Base-by-base conservation (phyloP, 2,329 filamentous ascomycete species). In the Ascochyta rabiei region DNA sequence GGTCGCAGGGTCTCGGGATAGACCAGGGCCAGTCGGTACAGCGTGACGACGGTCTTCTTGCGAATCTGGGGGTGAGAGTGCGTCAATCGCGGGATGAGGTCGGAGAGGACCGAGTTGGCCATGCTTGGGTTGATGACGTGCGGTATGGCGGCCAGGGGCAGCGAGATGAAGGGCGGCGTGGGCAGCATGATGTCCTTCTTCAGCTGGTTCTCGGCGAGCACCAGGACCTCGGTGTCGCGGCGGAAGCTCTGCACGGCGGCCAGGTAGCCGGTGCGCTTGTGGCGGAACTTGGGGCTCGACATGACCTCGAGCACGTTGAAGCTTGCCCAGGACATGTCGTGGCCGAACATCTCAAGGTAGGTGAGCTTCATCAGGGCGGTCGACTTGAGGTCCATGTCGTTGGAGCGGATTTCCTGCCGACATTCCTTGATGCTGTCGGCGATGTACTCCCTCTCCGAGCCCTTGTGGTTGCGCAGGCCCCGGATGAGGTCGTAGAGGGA, bases 261-360 rank as follows among this genome's bases (percentile, higher is more conserved):
- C 18, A 99, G 82, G 75, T 99, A 99, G 53, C 93, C 95, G 39
- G 97, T 91, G 62, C 93, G 85, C 78, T 99, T 99, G 77, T 97
- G 93, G 64, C 92, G 84, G 75, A 96, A 96, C 74, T 97, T 98
- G 42, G 89, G 83, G 34, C 91, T 96, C 33, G 93, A 96, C 95
- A 99, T 99, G 78, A 99, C 95, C 79, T 99, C 95, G 42, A 99
- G 87, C 47, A 98, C 93, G 75, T 99, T 91, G 78, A 99, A 99
- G 12, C 93, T 93, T 4, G 95, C 95, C 95, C 95, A 99, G 3
- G 93, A 97, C 95, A 99, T 99, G 77, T 98, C 95, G 74, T 98
- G 90, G 13, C 95, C 95, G 66, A 98, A 93, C 95, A 99, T 99
- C 75, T 99, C 95, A 63, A 99, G 86, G 75, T 99, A 99, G 48